phyloP scores from a whole-genome alignment of 2,329 filamentous ascomycete species.

The Penicillium sp. region DNA sequence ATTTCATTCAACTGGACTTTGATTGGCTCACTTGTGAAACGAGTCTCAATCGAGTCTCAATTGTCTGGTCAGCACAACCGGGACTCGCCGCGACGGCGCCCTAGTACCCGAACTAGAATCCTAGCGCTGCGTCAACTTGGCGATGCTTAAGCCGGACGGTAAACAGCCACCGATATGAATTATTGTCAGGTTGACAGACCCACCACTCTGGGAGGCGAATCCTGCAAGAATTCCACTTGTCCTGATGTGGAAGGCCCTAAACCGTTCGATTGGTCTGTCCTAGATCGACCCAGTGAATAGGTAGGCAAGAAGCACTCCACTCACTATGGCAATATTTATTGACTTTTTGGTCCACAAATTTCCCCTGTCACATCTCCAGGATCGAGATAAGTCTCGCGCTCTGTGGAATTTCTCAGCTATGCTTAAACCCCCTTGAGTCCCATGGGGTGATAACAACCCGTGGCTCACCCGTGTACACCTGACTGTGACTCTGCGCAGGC shows the following conservation, averaged over 20 bases:
- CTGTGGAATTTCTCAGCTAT: neutral
- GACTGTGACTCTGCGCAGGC: neutral
- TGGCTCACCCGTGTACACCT: neutral
- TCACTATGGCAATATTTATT: neutral
- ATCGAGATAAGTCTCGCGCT: no score
- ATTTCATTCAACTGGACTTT: neutral
- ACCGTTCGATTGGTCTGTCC: no score
- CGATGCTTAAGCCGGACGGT: no score
- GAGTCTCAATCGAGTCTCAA: neutral
- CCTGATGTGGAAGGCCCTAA: no score
- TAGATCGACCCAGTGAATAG: no score
- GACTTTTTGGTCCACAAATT: neutral
- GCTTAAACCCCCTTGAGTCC: neutral
- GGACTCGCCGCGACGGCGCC: conserved; percentile 4
- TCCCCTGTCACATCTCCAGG: conserved; percentile 7
- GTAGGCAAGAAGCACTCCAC: neutral
- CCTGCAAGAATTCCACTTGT: no score
- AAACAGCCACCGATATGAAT: neutral
- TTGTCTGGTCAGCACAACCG: neutral
- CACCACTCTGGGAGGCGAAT: neutral
- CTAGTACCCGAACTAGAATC: conserved; percentile 1
- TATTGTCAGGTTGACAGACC: neutral
- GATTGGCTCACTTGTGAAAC: conserved; percentile 5
- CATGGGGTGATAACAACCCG: neutral
- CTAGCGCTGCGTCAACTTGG: neutral